A percentile compares a stretch with the other conserved stretches of the same genome.
Evolutionary conservation across 176 grass and related monocot genomes (phyloP).

Genomic region (Elymus sibiricus): DNA sequence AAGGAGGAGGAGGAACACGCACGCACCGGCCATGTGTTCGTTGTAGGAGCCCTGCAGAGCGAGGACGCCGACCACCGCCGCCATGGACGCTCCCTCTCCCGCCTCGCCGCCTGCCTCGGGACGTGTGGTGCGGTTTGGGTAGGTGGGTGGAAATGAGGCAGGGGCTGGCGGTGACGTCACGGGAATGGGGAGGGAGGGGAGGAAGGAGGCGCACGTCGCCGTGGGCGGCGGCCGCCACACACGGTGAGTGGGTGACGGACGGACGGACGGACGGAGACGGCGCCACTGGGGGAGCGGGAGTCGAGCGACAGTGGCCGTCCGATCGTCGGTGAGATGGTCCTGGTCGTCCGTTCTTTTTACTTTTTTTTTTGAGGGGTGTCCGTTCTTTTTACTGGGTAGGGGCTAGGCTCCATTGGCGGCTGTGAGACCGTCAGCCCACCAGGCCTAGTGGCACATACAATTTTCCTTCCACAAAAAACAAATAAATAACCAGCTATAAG

Average conservation of each 20-base stretch:
- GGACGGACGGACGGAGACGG: neutral
- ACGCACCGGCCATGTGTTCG: constrained; percentile 81
- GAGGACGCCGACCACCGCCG: constrained; percentile 85
- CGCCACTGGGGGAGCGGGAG: neutral
- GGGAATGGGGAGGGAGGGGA: neutral
- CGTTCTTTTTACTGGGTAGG: neutral
- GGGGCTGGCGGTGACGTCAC: constrained; percentile 14
- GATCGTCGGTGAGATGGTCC: neutral
- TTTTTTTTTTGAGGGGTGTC: too few species aligned
- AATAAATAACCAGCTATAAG: too few species aligned
- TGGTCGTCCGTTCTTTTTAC: neutral
- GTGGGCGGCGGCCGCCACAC: constrained; percentile 42
- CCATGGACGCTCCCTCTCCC: constrained; percentile 19
- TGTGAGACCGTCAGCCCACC: neutral
- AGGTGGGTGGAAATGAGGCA: neutral
- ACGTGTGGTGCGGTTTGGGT: neutral
- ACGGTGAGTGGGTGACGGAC: neutral
- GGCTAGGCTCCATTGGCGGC: neutral
- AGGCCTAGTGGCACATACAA: neutral
- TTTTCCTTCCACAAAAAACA: neutral
- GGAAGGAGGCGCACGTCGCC: constrained; percentile 42
- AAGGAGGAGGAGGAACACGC: neutral
- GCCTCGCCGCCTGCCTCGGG: neutral
- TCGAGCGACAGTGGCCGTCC: neutral
- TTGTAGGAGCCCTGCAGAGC: constrained; percentile 99